Percentiles rank a stretch among this genome's conserved stretches.
Conservation (phyloP, 371 early-diverging fungal genomes). For the Mortierella sp. region DNA sequence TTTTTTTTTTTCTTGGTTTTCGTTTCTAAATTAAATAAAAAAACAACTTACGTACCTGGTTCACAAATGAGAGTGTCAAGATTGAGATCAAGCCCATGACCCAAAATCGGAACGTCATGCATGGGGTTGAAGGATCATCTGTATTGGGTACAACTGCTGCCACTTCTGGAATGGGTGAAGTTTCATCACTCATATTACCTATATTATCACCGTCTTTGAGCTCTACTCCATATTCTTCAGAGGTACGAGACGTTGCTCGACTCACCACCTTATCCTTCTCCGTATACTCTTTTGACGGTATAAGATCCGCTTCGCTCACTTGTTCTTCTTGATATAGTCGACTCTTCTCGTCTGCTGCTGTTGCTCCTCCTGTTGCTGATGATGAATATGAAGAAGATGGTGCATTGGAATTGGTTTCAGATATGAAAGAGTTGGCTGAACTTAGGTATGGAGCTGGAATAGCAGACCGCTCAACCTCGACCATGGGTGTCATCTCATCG, state of each 20-base stretch:
- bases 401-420: neutral
- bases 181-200: conserved; percentile 47
- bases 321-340: neutral
- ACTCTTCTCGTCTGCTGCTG: neutral
- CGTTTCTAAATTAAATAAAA: neutral
- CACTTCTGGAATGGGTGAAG: conserved; percentile 81
- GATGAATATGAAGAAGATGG: neutral
- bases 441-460: neutral
- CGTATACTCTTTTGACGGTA: neutral
- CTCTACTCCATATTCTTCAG: neutral
- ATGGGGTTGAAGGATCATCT: conserved; percentile 76
- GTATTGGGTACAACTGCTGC: conserved; percentile 71
- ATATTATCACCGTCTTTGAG: no score
- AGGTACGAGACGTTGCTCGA: conserved; percentile 25
- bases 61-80: conserved; percentile 72
- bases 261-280: neutral
- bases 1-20: no score
- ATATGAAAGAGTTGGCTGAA: neutral
- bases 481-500: conserved; percentile 15
- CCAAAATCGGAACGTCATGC: conserved; percentile 83
- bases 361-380: neutral
- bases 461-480: neutral
- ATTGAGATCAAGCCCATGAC: conserved; percentile 78
- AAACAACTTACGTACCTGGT: conserved; percentile 63
- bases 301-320: neutral